Evolutionary conservation across 495 filamentous ascomycete species (phyloP), one percentile per base, ranked within the genome.

Genomic region (Pseudevernia furfuracea): DNA sequence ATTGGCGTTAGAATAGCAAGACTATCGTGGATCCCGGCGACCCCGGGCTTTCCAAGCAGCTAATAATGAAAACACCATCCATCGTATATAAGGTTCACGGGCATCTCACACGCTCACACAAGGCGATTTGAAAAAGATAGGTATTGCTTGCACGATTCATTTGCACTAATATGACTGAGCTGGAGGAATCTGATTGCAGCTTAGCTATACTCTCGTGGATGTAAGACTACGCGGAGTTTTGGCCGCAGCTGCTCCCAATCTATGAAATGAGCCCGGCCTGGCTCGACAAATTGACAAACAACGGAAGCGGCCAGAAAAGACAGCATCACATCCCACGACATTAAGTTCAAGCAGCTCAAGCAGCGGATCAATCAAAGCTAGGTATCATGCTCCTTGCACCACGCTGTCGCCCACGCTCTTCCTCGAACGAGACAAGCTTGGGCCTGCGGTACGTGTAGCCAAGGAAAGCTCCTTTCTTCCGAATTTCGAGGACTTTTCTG

Each of bases 361-460:
- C 34, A 41, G 8, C 41, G 19, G 1, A 3, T 59, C 43, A 64
- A n/a, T 62, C 53, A 32, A 69, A 66, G 39, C 48, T 61, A 11
- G 60, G 66, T 43, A 69, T 57, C 61, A 53, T 37, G 57, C 61
- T 65, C 52, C 65, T 67, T n/a, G 61, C 44, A 41, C 11, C 9
- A 15, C 61, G 59, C 36, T 55, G 62, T 49, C 68, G 60, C 38
- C 67, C 64, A 43, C 68, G 43, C 41, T 68, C 56, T n/a, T 65
- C 61, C 34, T 69, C 66, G 23, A 48, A 46, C 5, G 34, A 17
- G 23, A 75, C 67, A 9, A 71, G 70, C 65, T 78, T 80, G 7
- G 85, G 85, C 59, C 85, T 78, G 21, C 85, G 83, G 73, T 91
- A 96, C 17, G 89, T 91, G 73, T 97, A 97, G n/a, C 93, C 92